These are phyloP conservation scores for Xylaria acuta DNA, from an alignment of 495 filamentous ascomycete species.

Conservation along the genomic window DNA sequence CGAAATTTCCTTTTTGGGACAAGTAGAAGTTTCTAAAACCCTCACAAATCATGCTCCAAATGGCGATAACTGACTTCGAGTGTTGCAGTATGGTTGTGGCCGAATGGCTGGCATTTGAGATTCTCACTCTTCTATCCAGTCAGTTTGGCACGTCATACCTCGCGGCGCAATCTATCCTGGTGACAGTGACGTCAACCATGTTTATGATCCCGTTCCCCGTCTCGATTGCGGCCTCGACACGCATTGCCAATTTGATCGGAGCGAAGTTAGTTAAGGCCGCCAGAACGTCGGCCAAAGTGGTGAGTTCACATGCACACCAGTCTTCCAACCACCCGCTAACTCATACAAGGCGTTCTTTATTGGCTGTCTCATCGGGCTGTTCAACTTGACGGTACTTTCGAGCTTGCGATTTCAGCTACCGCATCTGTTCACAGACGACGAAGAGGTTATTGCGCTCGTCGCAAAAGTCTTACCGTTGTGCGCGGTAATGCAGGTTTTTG, in stretches of 20 bases:
- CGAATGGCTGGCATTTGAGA: slow-evolving; percentile 85
- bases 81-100: slow-evolving; percentile 96
- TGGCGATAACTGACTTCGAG: too few relatives aligned
- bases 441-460: slow-evolving; percentile 78
- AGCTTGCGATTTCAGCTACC: slow-evolving; percentile 72
- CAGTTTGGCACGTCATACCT: slow-evolving; percentile 73
- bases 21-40: too few relatives aligned
- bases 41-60: too few relatives aligned
- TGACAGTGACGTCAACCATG: slow-evolving; percentile 60
- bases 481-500: slow-evolving; percentile 88
- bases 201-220: slow-evolving; percentile 69
- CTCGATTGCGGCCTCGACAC: slow-evolving; percentile 67
- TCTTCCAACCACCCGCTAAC: slow-evolving; percentile 25
- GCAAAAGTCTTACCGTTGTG: slow-evolving; percentile 76
- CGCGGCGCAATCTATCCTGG: slow-evolving; percentile 66
- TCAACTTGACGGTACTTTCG: slow-evolving; percentile 74
- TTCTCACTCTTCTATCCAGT: slow-evolving; percentile 74
- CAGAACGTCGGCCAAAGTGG: slow-evolving; percentile 72
- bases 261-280: slow-evolving; percentile 74
- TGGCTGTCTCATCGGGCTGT: slow-evolving; percentile 71
- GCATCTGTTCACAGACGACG: slow-evolving; percentile 78
- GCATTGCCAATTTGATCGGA: slow-evolving; percentile 70
- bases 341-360: slow-evolving; percentile 58
- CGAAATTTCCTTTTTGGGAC: too few relatives aligned
- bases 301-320: slow-evolving; percentile 38